phyloP scores from a whole-genome alignment of 805 yeast genomes.

The Torulaspora indica region DNA sequence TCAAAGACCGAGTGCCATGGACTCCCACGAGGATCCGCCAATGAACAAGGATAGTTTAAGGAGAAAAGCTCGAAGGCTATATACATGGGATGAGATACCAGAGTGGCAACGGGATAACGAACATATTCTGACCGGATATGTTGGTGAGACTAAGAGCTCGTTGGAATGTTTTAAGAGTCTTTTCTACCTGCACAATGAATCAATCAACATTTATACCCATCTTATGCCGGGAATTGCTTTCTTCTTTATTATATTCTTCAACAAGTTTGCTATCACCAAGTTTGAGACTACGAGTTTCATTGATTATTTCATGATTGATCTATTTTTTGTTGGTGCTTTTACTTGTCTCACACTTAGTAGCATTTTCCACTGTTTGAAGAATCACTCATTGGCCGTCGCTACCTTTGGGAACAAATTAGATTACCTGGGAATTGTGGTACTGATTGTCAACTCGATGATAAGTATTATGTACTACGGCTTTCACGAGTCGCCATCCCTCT shows the following conservation, averaged over 20 bases:
- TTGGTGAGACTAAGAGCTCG: conserved; percentile 49
- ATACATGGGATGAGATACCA: conserved; percentile 48
- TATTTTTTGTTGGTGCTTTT: conserved; percentile 50
- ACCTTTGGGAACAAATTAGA: conserved; percentile 65
- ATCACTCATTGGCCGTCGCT: conserved; percentile 55
- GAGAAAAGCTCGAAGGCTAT: conserved; percentile 14
- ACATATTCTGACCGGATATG: conserved; percentile 58
- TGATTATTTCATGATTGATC: conserved; percentile 34
- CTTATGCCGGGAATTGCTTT: conserved; percentile 40
- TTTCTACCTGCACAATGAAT: conserved; percentile 61
- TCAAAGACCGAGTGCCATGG: not conserved
- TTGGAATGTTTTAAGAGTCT: conserved; percentile 45
- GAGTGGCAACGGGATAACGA: conserved; percentile 74
- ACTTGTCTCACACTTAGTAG: conserved; percentile 61
- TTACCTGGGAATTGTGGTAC: conserved; percentile 66
- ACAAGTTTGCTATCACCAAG: conserved; percentile 33
- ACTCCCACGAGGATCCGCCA: not conserved
- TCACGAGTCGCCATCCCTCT: conserved; percentile 41
- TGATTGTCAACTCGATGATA: conserved; percentile 59
- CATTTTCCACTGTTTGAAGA: conserved; percentile 58
- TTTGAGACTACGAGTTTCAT: conserved; percentile 44
- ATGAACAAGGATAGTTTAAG: not conserved
- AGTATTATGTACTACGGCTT: conserved; percentile 47
- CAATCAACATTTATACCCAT: conserved; percentile 69
- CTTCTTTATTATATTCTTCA: conserved; percentile 21